These are phyloP conservation scores for Rhizophora apiculata DNA, from an alignment of 345 rosid genomes.

Conservation along the genomic window DNA sequence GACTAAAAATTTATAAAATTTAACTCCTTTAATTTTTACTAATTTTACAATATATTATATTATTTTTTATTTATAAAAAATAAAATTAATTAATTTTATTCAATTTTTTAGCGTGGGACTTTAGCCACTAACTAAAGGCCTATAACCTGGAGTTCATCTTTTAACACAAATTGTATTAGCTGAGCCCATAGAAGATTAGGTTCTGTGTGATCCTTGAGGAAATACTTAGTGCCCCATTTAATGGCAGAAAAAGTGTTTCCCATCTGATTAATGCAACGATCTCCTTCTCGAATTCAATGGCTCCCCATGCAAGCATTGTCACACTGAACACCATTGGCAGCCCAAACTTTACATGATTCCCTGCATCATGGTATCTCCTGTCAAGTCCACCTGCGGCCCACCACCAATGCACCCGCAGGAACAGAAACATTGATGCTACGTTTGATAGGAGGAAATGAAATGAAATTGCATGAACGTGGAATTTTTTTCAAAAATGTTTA, in stretches of 20 bases:
- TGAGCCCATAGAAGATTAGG: slow-evolving; percentile 79
- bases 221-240: slow-evolving; percentile 84
- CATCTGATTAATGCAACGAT: slow-evolving; percentile 17
- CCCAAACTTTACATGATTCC: slow-evolving; percentile 32
- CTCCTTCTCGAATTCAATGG: slow-evolving; percentile 22
- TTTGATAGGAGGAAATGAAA: not conserved
- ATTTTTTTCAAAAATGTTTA: not conserved
- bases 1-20: no score
- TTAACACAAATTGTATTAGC: slow-evolving; percentile 23
- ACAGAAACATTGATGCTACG: no score
- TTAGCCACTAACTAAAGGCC: no score
- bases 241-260: slow-evolving; percentile 51
- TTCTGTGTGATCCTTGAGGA: slow-evolving; percentile 67
- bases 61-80: no score
- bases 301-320: slow-evolving; percentile 34
- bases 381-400: slow-evolving; percentile 21
- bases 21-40: no score
- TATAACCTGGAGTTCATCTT: no score
- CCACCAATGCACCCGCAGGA: not conserved
- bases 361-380: slow-evolving; percentile 35
- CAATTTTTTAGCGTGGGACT: no score
- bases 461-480: no score
- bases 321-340: slow-evolving; percentile 31
- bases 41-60: no score
- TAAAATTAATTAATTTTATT: no score